Conservation (phyloP, 2,329 filamentous ascomycete species). For the Drechslerella dactyloides region DNA sequence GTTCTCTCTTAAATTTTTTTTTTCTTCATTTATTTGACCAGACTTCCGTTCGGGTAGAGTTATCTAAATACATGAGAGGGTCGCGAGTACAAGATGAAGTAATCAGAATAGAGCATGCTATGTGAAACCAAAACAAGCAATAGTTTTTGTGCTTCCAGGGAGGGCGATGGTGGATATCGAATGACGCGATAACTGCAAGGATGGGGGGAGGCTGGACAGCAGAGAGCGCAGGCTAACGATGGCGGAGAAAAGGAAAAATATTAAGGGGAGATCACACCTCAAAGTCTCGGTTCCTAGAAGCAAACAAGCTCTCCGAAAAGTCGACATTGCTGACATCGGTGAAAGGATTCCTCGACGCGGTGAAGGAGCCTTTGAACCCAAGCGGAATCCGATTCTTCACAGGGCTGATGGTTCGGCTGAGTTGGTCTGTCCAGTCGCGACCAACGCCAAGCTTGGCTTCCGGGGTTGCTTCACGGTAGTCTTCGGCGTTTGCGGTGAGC, state of each 20-base stretch:
- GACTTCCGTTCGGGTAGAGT: constrained; percentile 43
- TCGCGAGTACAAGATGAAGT: constrained; percentile 27
- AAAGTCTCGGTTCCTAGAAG: constrained; percentile 68
- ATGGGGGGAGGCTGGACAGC: constrained; percentile 56
- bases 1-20: constrained; percentile 46
- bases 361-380: constrained; percentile 35
- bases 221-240: constrained; percentile 65
- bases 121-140: not conserved
- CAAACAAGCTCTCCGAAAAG: constrained; percentile 45
- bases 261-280: constrained; percentile 78
- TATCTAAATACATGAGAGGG: constrained; percentile 49
- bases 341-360: constrained; percentile 41
- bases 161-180: not conserved
- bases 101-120: constrained; percentile 14
- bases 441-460: constrained; percentile 63
- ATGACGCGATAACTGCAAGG: not conserved
- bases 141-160: not conserved
- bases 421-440: constrained; percentile 90
- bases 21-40: constrained; percentile 43
- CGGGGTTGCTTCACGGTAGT: constrained; percentile 64
- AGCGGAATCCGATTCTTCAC: constrained; percentile 66
- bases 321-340: constrained; percentile 47
- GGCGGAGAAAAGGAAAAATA: constrained; percentile 53
- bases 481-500: constrained; percentile 56
- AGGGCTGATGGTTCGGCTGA: constrained; percentile 91